Conservation (phyloP, 106 monocot genomes). For the Allium cepa region DNA sequence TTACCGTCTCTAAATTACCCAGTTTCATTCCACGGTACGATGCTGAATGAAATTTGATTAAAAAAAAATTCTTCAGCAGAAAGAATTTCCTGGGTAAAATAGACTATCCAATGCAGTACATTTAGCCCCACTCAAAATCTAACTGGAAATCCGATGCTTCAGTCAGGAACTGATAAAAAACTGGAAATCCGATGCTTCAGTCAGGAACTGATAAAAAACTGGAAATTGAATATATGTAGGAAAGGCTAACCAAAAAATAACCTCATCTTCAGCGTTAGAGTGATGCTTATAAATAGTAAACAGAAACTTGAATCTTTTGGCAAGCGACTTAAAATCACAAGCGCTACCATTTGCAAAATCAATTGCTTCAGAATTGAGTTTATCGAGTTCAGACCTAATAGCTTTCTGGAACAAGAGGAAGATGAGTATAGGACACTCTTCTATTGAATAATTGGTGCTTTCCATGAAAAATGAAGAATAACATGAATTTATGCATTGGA, state of each 20-base stretch:
- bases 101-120: too few species aligned
- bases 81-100: too few species aligned
- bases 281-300: constrained; percentile 83
- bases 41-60: too few species aligned
- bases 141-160: too few species aligned
- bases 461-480: background rate
- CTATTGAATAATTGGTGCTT: background rate
- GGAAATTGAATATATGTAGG: too few species aligned
- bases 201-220: too few species aligned
- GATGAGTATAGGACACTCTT: constrained; percentile 61
- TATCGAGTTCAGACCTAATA: constrained; percentile 61
- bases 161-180: too few species aligned
- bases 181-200: too few species aligned
- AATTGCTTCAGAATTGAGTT: constrained; percentile 54
- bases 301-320: constrained; percentile 55
- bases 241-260: constrained; percentile 11
- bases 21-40: too few species aligned
- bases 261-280: constrained; percentile 92
- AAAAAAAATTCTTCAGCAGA: too few species aligned
- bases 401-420: constrained; percentile 87
- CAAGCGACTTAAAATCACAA: constrained; percentile 45
- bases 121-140: too few species aligned
- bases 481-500: background rate
- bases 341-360: constrained; percentile 46
- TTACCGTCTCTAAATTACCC: too few species aligned